Conservation (phyloP, 2,329 filamentous ascomycete genomes). For the Pseudogymnoascus verrucosus region DNA sequence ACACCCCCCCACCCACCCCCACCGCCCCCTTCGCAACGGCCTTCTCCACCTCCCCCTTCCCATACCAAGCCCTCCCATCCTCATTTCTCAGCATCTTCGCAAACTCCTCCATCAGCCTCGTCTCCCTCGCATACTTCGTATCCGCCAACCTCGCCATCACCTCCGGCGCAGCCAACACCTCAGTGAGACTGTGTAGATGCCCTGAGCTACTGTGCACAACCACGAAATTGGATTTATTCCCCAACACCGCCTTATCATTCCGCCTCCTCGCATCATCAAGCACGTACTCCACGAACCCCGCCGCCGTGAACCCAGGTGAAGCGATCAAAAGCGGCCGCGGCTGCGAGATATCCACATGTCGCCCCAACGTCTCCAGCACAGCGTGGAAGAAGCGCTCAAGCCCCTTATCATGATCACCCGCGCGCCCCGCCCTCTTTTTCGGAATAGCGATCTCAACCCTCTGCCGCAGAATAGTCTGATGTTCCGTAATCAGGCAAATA, state of each 20-base stretch:
- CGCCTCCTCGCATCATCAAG: constrained; percentile 51
- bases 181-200: constrained; percentile 78
- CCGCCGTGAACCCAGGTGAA: constrained; percentile 80
- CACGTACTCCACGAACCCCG: constrained; percentile 70
- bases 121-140: constrained; percentile 82
- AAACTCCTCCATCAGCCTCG: constrained; percentile 76
- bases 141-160: constrained; percentile 72
- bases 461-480: constrained; percentile 68
- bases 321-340: constrained; percentile 73
- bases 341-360: constrained; percentile 66
- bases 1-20: constrained; percentile 71
- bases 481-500: constrained; percentile 74
- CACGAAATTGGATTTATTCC: constrained; percentile 53
- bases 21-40: constrained; percentile 85
- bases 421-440: constrained; percentile 54
- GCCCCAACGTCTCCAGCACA: constrained; percentile 64
- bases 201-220: constrained; percentile 81
- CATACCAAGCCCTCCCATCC: constrained; percentile 87
- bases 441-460: constrained; percentile 59
- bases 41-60: constrained; percentile 68
- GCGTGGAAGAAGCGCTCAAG: constrained; percentile 72
- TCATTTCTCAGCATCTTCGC: constrained; percentile 70
- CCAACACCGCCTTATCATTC: constrained; percentile 61
- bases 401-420: constrained; percentile 58
- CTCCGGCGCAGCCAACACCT: constrained; percentile 74